Percentiles rank a stretch among this genome's conserved stretches.
Evolutionary conservation across 768 basidiomycete genomes (phyloP).

Genomic region (Solioccasus polychromus): DNA sequence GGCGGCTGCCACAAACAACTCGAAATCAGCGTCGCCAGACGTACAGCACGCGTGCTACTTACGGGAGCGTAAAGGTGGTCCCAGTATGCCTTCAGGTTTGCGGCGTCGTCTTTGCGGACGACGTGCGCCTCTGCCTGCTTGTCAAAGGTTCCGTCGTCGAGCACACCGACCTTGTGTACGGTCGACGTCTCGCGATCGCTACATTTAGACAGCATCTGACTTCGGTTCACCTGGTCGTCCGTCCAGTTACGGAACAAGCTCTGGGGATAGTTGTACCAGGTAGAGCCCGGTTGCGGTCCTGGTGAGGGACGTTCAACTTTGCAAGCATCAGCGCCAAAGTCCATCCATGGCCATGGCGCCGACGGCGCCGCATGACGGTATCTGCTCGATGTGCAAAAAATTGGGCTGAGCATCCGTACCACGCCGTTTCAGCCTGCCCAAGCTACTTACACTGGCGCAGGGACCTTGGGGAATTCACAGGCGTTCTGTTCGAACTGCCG

Average conservation of each 20-base stretch:
- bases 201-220: conserved; percentile 31
- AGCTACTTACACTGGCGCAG: conserved; percentile 22
- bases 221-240: conserved; percentile 35
- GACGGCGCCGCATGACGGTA: conserved; percentile 37
- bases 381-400: conserved; percentile 5
- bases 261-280: conserved; percentile 47
- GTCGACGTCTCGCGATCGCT: conserved; percentile 12
- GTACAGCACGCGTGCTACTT: conserved; percentile 3
- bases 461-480: conserved; percentile 11
- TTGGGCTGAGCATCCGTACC: not conserved
- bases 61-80: conserved; percentile 23
- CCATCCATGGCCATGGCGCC: conserved; percentile 41
- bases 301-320: not conserved
- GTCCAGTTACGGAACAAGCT: conserved; percentile 56
- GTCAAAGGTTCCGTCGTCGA: conserved; percentile 18
- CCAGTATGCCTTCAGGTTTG: conserved; percentile 27
- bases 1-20: conserved; percentile 20
- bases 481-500: not conserved
- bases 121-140: conserved; percentile 6
- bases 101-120: conserved; percentile 13
- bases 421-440: not conserved
- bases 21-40: not conserved
- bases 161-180: conserved; percentile 19
- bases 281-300: not conserved
- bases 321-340: conserved; percentile 21